These are phyloP conservation scores for Lagenidium giganteum DNA, from an alignment of 352 stramenopile species.

Conservation along the genomic window DNA sequence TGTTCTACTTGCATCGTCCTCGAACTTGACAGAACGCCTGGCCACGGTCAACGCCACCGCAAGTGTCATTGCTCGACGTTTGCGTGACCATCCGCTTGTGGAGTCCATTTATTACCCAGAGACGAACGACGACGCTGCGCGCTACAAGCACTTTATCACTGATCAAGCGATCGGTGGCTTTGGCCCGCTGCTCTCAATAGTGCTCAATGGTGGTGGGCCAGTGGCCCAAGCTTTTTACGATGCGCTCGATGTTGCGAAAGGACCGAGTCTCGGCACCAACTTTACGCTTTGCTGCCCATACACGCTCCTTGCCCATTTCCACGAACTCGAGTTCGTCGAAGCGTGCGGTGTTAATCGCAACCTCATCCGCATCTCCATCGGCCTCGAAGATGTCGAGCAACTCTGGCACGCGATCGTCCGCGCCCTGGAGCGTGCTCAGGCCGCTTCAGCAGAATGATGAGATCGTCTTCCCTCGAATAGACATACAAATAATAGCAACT, in stretches of 20 bases:
- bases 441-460: no score
- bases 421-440: conserved; percentile 32
- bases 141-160: conserved; percentile 60
- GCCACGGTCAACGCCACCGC: conserved; percentile 77
- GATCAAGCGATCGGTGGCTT: conserved; percentile 38
- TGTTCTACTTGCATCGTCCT: conserved; percentile 40
- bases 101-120: conserved; percentile 87
- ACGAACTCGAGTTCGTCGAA: conserved; percentile 90
- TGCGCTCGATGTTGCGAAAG: conserved; percentile 74
- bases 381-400: conserved; percentile 78
- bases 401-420: conserved; percentile 58
- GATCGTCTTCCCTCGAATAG: no score
- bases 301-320: conserved; percentile 90
- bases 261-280: conserved; percentile 90
- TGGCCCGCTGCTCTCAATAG: conserved; percentile 85
- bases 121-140: conserved; percentile 31
- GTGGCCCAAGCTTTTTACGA: conserved; percentile 87
- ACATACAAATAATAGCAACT: no score
- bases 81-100: conserved; percentile 72
- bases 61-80: conserved; percentile 55
- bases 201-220: conserved; percentile 71
- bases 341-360: conserved; percentile 88
- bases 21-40: conserved; percentile 71
- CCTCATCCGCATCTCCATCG: conserved; percentile 90
- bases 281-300: conserved; percentile 93